These are phyloP conservation scores for Teunomyces pallodes DNA, from an alignment of 805 yeast species.

Conservation along the genomic window DNA sequence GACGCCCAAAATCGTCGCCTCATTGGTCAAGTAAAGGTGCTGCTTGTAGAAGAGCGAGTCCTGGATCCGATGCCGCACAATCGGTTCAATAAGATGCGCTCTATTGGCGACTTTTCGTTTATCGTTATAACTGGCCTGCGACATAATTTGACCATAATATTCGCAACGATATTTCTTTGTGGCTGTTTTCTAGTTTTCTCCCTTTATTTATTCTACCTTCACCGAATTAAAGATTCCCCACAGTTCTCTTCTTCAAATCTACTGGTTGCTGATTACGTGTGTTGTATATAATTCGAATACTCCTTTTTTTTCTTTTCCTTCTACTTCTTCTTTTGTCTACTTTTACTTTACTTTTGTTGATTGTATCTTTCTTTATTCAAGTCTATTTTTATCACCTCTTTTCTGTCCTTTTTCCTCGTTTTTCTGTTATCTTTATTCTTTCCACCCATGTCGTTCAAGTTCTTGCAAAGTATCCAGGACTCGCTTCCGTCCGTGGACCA, in stretches of 20 bases:
- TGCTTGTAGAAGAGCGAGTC: slow-evolving; percentile 45
- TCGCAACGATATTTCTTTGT: too few relatives aligned
- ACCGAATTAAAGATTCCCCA: background rate
- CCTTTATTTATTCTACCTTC: background rate
- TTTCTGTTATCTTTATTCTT: background rate
- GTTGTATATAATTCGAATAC: too few relatives aligned
- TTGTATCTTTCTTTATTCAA: background rate
- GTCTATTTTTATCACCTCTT: background rate
- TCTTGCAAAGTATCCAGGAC: slow-evolving; percentile 40
- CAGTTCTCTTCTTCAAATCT: too few relatives aligned
- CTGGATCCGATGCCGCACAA: slow-evolving; percentile 40
- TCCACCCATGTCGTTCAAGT: slow-evolving; percentile 35
- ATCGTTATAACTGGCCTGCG: slow-evolving; percentile 25
- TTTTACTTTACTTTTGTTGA: too few relatives aligned
- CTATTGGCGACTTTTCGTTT: slow-evolving; percentile 27
- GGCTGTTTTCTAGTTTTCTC: background rate
- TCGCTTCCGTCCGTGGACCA: slow-evolving; percentile 39
- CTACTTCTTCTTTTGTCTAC: too few relatives aligned
- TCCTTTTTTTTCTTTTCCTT: too few relatives aligned
- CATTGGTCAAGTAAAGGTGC: slow-evolving; percentile 38
- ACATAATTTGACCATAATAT: background rate
- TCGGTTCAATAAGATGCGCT: slow-evolving; percentile 38
- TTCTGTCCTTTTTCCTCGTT: background rate
- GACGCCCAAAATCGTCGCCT: slow-evolving; percentile 36
- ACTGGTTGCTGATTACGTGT: too few relatives aligned